A percentile compares a stretch with the other conserved stretches of the same genome.
phyloP scores from a whole-genome alignment of 345 rosid genomes.

The Pugionium dolabratum region DNA sequence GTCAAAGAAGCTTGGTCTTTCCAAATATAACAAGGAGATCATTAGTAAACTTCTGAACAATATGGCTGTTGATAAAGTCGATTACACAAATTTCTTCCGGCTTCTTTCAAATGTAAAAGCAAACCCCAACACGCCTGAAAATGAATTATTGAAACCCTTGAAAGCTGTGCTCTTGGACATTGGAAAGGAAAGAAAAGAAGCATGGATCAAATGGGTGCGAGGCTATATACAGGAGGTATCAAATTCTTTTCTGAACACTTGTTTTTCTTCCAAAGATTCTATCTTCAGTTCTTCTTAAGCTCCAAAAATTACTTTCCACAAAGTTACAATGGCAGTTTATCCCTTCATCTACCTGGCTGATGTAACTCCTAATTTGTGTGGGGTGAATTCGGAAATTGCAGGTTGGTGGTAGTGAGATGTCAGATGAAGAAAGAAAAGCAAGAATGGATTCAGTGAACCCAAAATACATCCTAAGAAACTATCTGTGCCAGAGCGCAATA shows the following conservation, averaged over 20 bases:
- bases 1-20: conserved; percentile 87
- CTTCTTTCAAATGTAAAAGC: conserved; percentile 78
- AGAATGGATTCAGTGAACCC: conserved; percentile 88
- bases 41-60: conserved; percentile 79
- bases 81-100: conserved; percentile 92
- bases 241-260: background rate
- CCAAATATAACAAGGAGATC: conserved; percentile 87
- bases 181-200: conserved; percentile 93
- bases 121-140: conserved; percentile 57
- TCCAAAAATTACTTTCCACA: background rate
- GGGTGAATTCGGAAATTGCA: conserved; percentile 36
- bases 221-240: conserved; percentile 84
- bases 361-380: conserved; percentile 13
- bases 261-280: background rate
- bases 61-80: conserved; percentile 98
- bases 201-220: conserved; percentile 88
- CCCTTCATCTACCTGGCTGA: conserved; percentile 11
- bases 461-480: conserved; percentile 81
- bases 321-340: conserved; percentile 1
- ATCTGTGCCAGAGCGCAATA: conserved; percentile 89
- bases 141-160: conserved; percentile 69
- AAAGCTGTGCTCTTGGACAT: conserved; percentile 90
- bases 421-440: conserved; percentile 82
- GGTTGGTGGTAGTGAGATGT: conserved; percentile 63
- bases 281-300: background rate